These are phyloP conservation scores for Talaromyces thailandensis DNA, from an alignment of 495 filamentous ascomycete species.

Conservation along the genomic window DNA sequence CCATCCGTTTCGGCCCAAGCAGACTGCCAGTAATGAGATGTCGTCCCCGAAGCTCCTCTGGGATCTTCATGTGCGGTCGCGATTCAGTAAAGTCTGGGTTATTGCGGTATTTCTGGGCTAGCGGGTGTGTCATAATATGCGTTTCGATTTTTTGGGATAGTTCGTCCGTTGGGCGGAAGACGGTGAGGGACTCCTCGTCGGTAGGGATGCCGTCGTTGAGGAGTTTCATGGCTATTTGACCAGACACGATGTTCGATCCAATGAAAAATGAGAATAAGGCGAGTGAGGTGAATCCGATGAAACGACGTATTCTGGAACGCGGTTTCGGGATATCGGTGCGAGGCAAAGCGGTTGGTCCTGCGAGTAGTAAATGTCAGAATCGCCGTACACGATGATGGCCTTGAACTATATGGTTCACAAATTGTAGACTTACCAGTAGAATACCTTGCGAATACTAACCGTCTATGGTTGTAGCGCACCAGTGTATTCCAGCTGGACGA, in stretches of 20 bases:
- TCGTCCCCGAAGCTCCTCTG: conserved; percentile 50
- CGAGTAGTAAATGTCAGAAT: background rate
- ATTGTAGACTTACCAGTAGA: background rate
- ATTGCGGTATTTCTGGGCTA: conserved; percentile 55
- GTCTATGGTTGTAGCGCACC: background rate
- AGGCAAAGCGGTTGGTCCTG: background rate
- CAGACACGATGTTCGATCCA: conserved; percentile 21
- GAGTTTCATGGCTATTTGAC: conserved; percentile 20
- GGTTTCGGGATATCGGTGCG: conserved; percentile 10
- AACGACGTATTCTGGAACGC: conserved; percentile 26
- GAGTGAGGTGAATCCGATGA: conserved; percentile 30
- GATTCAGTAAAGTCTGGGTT: conserved; percentile 64
- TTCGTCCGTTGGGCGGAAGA: conserved; percentile 57
- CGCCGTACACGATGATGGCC: background rate
- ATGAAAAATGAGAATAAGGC: conserved; percentile 26
- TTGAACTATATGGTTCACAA: background rate
- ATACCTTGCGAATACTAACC: background rate
- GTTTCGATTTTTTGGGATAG: conserved; percentile 55
- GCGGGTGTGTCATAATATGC: conserved; percentile 65
- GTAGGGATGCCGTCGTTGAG: conserved; percentile 43
- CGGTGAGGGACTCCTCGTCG: conserved; percentile 62
- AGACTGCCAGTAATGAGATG: conserved; percentile 81
- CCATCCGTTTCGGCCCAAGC: conserved; percentile 63
- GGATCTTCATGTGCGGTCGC: conserved; percentile 82
- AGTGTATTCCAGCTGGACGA: background rate